Base-by-base conservation (phyloP, 2,329 filamentous ascomycete genomes). In the Exophiala sp. region DNA sequence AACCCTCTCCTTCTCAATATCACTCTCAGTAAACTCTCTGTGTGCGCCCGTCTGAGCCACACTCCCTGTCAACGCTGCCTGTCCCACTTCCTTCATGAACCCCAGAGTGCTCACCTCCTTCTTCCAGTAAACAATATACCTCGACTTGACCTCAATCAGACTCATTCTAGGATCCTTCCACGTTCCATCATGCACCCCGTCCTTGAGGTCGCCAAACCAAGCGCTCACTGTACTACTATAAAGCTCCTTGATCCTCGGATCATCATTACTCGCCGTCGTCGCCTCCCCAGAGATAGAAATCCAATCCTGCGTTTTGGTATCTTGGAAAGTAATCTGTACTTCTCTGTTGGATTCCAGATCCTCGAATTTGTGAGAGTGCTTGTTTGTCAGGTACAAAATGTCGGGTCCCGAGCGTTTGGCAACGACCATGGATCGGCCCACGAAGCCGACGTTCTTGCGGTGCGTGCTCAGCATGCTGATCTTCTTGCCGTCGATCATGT, bases 141-240 rank as follows among this genome's bases (percentile, higher is more conserved):
- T 62, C 5, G 66, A 63, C 63, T 72, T 72, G 32, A 74, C 61
- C 64, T 74, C 71, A 40, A 75, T 73, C 42, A 75, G 54, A 36
- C 62, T 65, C 74, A 78, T 77, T 4, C 76, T 62, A 11, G 76
- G 77, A 59, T 79, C 77, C 14, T 76, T 70, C 0, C 72, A 65
- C 1, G 66, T 70, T 6, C 74, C 77, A 53, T 69, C 70, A 53
- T 79, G 76, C 38, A 72, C 72, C 7, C 75, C 75, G 62, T 79
- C 76, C 1, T 73, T 73, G 11, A 79, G 57, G 56, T 79, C 75
- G 3, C 76, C 76, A 50, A 79, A 78, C 76, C 77, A 79, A 5
- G 74, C 75, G 2, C 63, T 66, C 1, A 71, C 66, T 40, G 54
- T 63, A 11, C 68, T 65, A 51, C 60, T 71, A 62, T 71, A 77